Conservation (phyloP, 2,329 filamentous ascomycete species). For the Arachnopeziza araneosa region DNA sequence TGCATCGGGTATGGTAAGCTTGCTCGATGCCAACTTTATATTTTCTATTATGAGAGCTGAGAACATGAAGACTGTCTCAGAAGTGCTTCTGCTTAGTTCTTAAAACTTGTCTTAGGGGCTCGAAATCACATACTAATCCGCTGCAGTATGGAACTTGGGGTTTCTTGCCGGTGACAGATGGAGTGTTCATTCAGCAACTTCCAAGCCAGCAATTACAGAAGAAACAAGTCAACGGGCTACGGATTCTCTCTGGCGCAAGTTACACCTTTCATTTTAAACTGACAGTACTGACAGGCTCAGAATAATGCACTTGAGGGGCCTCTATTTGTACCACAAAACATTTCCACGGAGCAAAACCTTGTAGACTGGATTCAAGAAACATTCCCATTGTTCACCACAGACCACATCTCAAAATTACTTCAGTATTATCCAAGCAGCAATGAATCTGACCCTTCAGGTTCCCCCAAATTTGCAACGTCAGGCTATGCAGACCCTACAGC, state of each 20-base stretch:
- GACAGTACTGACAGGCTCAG: conserved; percentile 5
- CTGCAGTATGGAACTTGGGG: conserved; percentile 23
- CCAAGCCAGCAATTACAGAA: conserved; percentile 27
- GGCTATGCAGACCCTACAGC: conserved; percentile 9
- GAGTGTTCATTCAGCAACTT: conserved; percentile 25
- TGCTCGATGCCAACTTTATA: no score
- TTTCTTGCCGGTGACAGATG: conserved; percentile 35
- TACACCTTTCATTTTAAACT: not conserved
- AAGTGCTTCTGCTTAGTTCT: no score
- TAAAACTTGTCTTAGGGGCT: no score
- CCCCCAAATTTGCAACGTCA: conserved; percentile 3
- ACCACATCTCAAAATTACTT: conserved; percentile 10
- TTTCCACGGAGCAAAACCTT: conserved; percentile 8
- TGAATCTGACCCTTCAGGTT: not conserved
- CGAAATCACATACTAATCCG: no score
- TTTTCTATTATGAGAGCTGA: no score
- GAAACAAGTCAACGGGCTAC: conserved; percentile 28
- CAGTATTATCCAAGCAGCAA: conserved; percentile 6
- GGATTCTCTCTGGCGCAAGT: conserved; percentile 16
- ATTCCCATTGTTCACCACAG: conserved; percentile 34
- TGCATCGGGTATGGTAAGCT: not conserved
- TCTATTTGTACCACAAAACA: conserved; percentile 32
- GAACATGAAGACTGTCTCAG: no score
- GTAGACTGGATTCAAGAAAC: conserved; percentile 27
- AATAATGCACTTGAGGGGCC: conserved; percentile 37